Evolutionary conservation across 495 filamentous ascomycete genomes (phyloP).

Genomic region (Amorphotheca resinae): DNA sequence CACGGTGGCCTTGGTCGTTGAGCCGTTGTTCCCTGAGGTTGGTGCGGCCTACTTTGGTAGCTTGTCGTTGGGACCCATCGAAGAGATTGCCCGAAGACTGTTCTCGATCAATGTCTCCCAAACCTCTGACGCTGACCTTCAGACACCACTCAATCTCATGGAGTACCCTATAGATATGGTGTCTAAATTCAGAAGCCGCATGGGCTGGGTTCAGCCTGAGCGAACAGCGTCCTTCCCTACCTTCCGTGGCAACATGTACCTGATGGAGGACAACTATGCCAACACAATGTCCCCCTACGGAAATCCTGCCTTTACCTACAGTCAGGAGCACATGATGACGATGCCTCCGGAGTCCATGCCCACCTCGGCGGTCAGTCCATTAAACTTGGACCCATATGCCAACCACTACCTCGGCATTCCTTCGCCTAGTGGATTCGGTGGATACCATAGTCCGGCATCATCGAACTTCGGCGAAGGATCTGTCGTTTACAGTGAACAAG

Average conservation of each 20-base stretch:
- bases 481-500: conserved; percentile 40
- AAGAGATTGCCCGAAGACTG: conserved; percentile 60
- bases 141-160: conserved; percentile 44
- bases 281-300: conserved; percentile 34
- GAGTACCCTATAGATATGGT: conserved; percentile 51
- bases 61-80: conserved; percentile 59
- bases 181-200: conserved; percentile 43
- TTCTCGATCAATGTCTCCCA: conserved; percentile 34
- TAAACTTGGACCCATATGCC: conserved; percentile 35
- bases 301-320: conserved; percentile 42
- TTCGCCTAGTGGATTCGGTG: conserved; percentile 37
- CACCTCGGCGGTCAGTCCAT: conserved; percentile 32
- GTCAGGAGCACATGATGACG: conserved; percentile 38
- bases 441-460: conserved; percentile 38
- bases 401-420: conserved; percentile 44
- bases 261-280: conserved; percentile 22
- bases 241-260: conserved; percentile 33
- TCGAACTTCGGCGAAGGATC: conserved; percentile 38
- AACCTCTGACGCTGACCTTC: conserved; percentile 30
- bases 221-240: conserved; percentile 41
- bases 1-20: conserved; percentile 71
- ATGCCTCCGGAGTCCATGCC: conserved; percentile 25
- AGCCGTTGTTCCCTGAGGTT: conserved; percentile 82
- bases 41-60: conserved; percentile 78
- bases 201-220: conserved; percentile 46